Base-by-base conservation (phyloP, 305 asterid species). In the Plantago coronopus region DNA sequence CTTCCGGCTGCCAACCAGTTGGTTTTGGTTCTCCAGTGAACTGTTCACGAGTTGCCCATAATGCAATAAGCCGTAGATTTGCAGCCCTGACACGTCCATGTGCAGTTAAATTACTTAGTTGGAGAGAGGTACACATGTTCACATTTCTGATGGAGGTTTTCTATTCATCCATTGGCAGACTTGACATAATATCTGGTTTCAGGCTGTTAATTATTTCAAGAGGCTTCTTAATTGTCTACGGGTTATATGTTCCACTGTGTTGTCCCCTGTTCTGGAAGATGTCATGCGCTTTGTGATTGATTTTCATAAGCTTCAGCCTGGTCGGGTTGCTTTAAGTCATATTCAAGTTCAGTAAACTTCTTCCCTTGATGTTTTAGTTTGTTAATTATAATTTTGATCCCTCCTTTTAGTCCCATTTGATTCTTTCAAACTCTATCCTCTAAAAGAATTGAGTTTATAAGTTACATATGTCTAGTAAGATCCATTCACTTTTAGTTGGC, bases 171-270 rank as follows among this genome's bases (percentile, higher is more conserved):
- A 71, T 40, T 40, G n/a, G n/a, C n/a, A n/a, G n/a, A n/a, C n/a
- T n/a, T n/a, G 55, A 48, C 16, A 13, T 61, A 55, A 46, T 47
- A 55, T 61, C 66, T 69, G 72, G 60, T 69, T 37, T 57, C 91
- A 91, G 98, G 97, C 98, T 11, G 75, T 89, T 69, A 75, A 75
- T 68, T 86, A 91, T 78, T 91, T 89, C 77, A 79, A 78, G 82
- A 89, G 89, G 91, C 98, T 91, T 78, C 97, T 91, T 64, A 87
- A 72, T 69, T 97, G 89, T 81, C 83, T 91, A 66, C 76, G 83
- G 29, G 69, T 81, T 66, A 49, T 91, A 76, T 86, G 96, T 75
- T 84, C 87, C 76, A 69, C 71, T 72, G 66, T 86, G 45, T 63
- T 79, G 83, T 89, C 82, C 66, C 86, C 96, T 23, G 74, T 65